These are phyloP conservation scores for Dothistroma pini DNA, from an alignment of 2,329 filamentous ascomycete genomes.

Conservation along the genomic window DNA sequence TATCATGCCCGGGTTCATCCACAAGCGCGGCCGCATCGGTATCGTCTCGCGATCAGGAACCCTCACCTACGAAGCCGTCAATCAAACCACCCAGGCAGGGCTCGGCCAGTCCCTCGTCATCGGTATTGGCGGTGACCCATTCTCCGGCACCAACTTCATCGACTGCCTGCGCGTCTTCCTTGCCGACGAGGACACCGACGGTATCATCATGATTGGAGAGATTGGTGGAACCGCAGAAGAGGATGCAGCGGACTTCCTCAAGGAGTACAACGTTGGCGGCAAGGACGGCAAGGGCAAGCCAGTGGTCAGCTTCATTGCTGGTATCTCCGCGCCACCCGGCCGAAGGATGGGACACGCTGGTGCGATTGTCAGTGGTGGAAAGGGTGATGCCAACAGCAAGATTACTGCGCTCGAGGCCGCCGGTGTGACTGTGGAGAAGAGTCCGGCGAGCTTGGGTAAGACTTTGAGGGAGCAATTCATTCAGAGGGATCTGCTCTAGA, in stretches of 20 bases:
- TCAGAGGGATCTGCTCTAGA: slow-evolving; percentile 88
- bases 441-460: slow-evolving; percentile 87
- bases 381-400: slow-evolving; percentile 98
- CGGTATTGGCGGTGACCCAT: slow-evolving; percentile 97
- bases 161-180: slow-evolving; percentile 98
- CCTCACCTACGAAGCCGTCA: slow-evolving; percentile 98
- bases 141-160: slow-evolving; percentile 99
- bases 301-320: slow-evolving; percentile 96
- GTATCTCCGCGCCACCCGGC: slow-evolving; percentile 94
- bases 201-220: slow-evolving; percentile 99
- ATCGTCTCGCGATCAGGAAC: slow-evolving; percentile 98
- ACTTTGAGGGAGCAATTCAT: slow-evolving; percentile 93
- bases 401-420: slow-evolving; percentile 90
- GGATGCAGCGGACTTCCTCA: slow-evolving; percentile 95
- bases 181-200: slow-evolving; percentile 91
- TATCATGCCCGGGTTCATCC: slow-evolving; percentile 99
- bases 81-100: slow-evolving; percentile 96
- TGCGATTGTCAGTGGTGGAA: slow-evolving; percentile 95
- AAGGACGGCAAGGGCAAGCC: slow-evolving; percentile 69
- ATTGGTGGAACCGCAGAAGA: slow-evolving; percentile 97
- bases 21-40: slow-evolving; percentile 98
- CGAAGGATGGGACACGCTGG: slow-evolving; percentile 98
- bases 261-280: slow-evolving; percentile 71
- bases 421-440: slow-evolving; percentile 94
- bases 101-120: slow-evolving; percentile 98